These are phyloP conservation scores for Candida succiphila DNA, from an alignment of 805 yeast species.

Conservation along the genomic window DNA sequence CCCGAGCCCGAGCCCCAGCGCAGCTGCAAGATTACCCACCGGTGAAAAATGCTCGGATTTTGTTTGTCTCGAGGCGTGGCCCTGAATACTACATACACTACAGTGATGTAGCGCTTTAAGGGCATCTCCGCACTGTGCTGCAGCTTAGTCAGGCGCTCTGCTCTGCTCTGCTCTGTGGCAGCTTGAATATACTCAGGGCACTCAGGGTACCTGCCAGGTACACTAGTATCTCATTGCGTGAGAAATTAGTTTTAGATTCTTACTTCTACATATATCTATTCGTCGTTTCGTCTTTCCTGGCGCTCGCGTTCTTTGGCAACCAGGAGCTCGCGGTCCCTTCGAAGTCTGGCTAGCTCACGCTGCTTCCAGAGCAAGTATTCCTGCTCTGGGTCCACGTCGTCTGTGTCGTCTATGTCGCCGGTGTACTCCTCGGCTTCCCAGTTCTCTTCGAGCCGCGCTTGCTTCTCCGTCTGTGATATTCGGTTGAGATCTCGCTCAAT, in stretches of 20 bases:
- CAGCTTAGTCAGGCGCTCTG: too few relatives aligned
- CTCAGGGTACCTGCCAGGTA: too few relatives aligned
- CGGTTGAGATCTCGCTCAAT: constrained; percentile 17
- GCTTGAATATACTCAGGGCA: too few relatives aligned
- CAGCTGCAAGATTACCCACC: too few relatives aligned
- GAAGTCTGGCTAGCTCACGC: constrained; percentile 23
- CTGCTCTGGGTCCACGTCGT: constrained; percentile 40
- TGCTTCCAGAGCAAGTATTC: constrained; percentile 27
- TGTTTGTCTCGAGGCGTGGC: too few relatives aligned
- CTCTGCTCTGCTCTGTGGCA: too few relatives aligned
- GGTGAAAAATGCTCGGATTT: too few relatives aligned
- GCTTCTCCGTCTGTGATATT: constrained; percentile 12
- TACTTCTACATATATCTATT: constrained; percentile 1
- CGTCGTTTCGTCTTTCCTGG: too few relatives aligned
- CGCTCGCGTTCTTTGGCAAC: constrained; percentile 15
- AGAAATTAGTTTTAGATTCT: background rate
- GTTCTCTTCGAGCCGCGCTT: constrained; percentile 8
- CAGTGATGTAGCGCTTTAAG: too few relatives aligned
- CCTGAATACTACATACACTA: too few relatives aligned
- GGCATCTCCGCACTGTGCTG: too few relatives aligned
- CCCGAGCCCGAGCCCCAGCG: too few relatives aligned
- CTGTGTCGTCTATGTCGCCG: constrained; percentile 45
- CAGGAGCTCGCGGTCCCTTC: constrained; percentile 16
- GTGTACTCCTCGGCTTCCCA: constrained; percentile 14
- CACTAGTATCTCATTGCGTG: background rate